Evolutionary conservation across 1,284 basidiomycete species (phyloP), one percentile per base, ranked within the genome.

Genomic region (Coniophora puteana): DNA sequence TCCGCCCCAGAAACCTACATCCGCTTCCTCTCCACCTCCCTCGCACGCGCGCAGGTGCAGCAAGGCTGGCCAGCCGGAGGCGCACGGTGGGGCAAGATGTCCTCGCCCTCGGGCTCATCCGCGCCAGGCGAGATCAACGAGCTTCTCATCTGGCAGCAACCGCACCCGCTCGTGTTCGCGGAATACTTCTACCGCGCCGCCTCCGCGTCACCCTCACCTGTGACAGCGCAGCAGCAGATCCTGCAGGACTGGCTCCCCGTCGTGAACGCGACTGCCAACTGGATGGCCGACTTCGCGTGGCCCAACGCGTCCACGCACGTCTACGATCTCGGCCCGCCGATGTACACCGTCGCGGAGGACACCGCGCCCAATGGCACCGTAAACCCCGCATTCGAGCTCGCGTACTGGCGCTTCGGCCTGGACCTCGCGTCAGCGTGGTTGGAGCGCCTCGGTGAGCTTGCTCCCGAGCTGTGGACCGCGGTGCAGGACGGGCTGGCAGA

Each of bases 61-160:
- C 75, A 78, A 54, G 68, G 80, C 55, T 68, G 69, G 40, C 80
- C 67, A 61, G 43, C 60, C 6, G 52, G 64, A 2, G 78, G 78
- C 14, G 78, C 78, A 14, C 69, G 78, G 16, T 80, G 77, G 77
- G 70, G 73, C 80, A 81, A 81, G 53, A 80, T 79, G 78, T 78
- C 75, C 5, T 77, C 80, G 48, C 77, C 78, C 0, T 64, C 69
- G 0, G 78, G 78, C 1, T 70, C 77, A 13, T 76, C 73, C 5
- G 64, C 76, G 0, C 77, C 76, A 1, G 78, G 78, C 1, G 64
- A 78, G 49, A 80, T 80, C 48, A 81, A 80, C 62, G 75, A 79
- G 49, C 66, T 80, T 7, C 65, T 80, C 24, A 74, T 80, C 46
- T 80, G 78, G 77, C 71, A 80, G 50, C 78, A 80, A 51, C 69